A percentile compares a stretch with the other conserved stretches of the same genome.
phyloP scores from a whole-genome alignment of 2,329 filamentous ascomycete species.

The Phoma sp. region DNA sequence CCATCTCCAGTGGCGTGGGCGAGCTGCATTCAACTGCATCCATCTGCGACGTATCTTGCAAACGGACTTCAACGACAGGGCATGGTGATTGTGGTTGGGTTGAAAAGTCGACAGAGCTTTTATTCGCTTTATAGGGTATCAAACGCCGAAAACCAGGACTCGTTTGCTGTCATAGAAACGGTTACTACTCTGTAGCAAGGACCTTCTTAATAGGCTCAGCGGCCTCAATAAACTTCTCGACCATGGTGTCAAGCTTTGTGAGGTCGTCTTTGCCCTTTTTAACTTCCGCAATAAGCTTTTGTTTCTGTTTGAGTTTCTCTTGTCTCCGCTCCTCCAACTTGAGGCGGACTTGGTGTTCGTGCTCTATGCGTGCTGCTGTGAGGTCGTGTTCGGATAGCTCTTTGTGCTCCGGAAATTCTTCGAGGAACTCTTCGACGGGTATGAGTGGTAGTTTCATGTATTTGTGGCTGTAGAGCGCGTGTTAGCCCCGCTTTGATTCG shows the following conservation, averaged over 20 bases:
- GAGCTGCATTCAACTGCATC: too few species aligned
- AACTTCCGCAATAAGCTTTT: slow-evolving; percentile 75
- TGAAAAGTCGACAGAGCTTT: slow-evolving; percentile 9
- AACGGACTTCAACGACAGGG: background rate
- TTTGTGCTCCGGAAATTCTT: slow-evolving; percentile 76
- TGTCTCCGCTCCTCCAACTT: slow-evolving; percentile 84
- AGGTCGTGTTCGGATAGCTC: slow-evolving; percentile 77
- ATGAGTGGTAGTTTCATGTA: slow-evolving; percentile 87
- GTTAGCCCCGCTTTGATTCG: slow-evolving; percentile 17
- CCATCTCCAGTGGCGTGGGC: background rate
- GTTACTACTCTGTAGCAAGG: slow-evolving; percentile 73
- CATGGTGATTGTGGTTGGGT: background rate
- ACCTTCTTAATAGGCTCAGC: slow-evolving; percentile 88
- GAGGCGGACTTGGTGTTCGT: slow-evolving; percentile 86
- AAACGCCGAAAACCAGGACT: slow-evolving; percentile 11
- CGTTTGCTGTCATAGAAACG: background rate
- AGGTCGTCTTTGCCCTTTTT: slow-evolving; percentile 94
- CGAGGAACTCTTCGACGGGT: slow-evolving; percentile 81
- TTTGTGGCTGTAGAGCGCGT: slow-evolving; percentile 69
- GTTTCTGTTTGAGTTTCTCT: slow-evolving; percentile 67
- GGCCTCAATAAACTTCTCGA: slow-evolving; percentile 93
- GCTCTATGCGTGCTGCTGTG: slow-evolving; percentile 89
- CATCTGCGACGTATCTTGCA: background rate
- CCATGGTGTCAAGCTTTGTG: slow-evolving; percentile 85
- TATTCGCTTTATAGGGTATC: slow-evolving; percentile 21